These are phyloP conservation scores for Zygotorulaspora danielsina DNA, from an alignment of 805 yeast genomes.

Conservation along the genomic window DNA sequence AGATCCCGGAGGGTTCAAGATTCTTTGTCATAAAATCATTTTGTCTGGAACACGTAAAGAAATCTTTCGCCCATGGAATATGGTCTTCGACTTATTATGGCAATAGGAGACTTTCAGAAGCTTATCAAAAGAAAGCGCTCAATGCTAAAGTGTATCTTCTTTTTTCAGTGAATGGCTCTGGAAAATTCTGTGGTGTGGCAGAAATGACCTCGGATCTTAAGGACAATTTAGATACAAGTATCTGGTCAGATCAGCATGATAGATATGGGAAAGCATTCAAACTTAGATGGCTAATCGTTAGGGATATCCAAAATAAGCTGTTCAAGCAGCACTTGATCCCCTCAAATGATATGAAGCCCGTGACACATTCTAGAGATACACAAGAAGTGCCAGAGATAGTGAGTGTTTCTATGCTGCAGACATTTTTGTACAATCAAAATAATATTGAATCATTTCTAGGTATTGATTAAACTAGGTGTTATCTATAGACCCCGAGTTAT, in stretches of 20 bases:
- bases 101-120: constrained; percentile 47
- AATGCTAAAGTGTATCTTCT: constrained; percentile 43
- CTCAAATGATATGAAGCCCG: constrained; percentile 46
- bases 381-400: constrained; percentile 51
- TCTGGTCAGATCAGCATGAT: constrained; percentile 43
- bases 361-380: constrained; percentile 58
- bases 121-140: constrained; percentile 30
- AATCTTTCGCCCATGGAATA: constrained; percentile 46
- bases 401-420: constrained; percentile 45
- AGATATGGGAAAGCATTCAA: constrained; percentile 52
- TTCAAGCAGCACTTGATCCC: constrained; percentile 45
- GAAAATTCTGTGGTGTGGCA: constrained; percentile 55
- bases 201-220: constrained; percentile 43
- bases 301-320: constrained; percentile 47
- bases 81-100: constrained; percentile 63
- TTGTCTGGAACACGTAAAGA: constrained; percentile 44
- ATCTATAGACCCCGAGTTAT: not conserved
- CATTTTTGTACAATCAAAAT: constrained; percentile 35
- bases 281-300: constrained; percentile 49
- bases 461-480: constrained; percentile 4
- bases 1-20: constrained; percentile 34
- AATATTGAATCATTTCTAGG: constrained; percentile 22
- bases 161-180: constrained; percentile 56
- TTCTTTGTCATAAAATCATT: constrained; percentile 55
- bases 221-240: constrained; percentile 35